phyloP scores from a whole-genome alignment of 495 filamentous ascomycete genomes.

The Penicillium paradoxum region DNA sequence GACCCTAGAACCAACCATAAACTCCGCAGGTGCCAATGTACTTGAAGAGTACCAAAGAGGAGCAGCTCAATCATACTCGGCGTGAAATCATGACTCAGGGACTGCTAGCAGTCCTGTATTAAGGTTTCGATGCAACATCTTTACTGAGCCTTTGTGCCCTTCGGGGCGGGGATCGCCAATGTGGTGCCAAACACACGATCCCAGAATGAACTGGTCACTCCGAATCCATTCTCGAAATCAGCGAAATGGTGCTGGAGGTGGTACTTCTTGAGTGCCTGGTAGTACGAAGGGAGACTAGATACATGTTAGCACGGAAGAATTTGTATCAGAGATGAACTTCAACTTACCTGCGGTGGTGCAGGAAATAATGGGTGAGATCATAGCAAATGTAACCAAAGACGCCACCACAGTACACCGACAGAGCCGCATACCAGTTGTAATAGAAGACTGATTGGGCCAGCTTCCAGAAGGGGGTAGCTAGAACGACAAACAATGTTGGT shows the following conservation, averaged over 20 bases:
- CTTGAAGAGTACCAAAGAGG: not conserved
- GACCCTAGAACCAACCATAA: constrained; percentile 12
- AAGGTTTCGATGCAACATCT: not conserved
- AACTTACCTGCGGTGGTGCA: constrained; percentile 89
- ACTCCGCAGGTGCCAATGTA: constrained; percentile 17
- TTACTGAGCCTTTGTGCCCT: constrained; percentile 55
- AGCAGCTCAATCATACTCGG: constrained; percentile 6
- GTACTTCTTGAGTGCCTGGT: constrained; percentile 88
- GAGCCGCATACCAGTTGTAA: constrained; percentile 78
- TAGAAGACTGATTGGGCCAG: constrained; percentile 79
- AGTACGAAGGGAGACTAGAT: constrained; percentile 71
- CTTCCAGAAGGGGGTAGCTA: constrained; percentile 91
- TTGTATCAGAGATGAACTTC: not conserved
- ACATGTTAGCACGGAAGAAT: constrained; percentile 9
- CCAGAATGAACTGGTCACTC: constrained; percentile 98
- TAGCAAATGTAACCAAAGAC: constrained; percentile 96
- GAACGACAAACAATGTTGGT: constrained; percentile 75
- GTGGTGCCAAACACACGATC: constrained; percentile 88
- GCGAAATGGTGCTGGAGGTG: constrained; percentile 96
- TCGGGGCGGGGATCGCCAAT: constrained; percentile 46
- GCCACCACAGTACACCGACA: constrained; percentile 77
- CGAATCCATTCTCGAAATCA: constrained; percentile 96
- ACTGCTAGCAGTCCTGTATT: not conserved
- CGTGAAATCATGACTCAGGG: constrained; percentile 25
- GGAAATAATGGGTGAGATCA: constrained; percentile 97